Base-by-base conservation (phyloP, 208 protist species). In the Leishmania lainsoni region DNA sequence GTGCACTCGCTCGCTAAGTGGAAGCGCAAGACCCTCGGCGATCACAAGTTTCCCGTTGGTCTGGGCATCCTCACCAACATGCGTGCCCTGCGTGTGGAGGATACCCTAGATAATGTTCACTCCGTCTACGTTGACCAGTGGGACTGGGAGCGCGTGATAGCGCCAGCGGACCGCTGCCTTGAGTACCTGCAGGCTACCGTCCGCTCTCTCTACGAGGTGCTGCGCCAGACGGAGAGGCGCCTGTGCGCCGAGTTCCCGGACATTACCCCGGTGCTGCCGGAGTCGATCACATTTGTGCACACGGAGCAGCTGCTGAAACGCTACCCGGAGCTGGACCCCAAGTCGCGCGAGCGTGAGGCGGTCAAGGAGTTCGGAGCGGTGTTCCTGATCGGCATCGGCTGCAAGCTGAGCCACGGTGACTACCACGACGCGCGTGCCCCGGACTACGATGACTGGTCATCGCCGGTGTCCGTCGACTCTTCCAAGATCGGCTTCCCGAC, bases 381-480 rank as follows among this genome's bases (percentile, higher is more conserved):
- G 20, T 98, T 97, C 81, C 88, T 98, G 22, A 90, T 97, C 80
- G 93, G 94, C 73, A 98, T 98, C 75, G 96, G 96, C 54, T 88
- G 90, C 58, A 90, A 89, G 73, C 86, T 98, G 29, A 96, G 86
- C 87, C 85, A 91, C 85, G 92, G 94, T 58, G 87, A 96, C 49
- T 74, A 76, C 75, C 96, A 98, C 84, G 96, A 98, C 81, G 89
- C 85, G 49, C 91, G 96, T 52, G 91, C 96, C 17, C 92, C 96
- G 39, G 96, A 98, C 89, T 98, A 98, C 87, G 96, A 98, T 81
- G 96, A 98, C 81, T 98, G 96, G 96, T 94, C 91, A 59, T 91
- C 93, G n/a, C 93, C 93, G 5, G 86, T 94, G 12, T 83, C 81
- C 39, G 65, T 88, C 10, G 71, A 87, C 81, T 81, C 76, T 49